Conservation (phyloP, 306 rosid species). For the Alnus glutinosa region DNA sequence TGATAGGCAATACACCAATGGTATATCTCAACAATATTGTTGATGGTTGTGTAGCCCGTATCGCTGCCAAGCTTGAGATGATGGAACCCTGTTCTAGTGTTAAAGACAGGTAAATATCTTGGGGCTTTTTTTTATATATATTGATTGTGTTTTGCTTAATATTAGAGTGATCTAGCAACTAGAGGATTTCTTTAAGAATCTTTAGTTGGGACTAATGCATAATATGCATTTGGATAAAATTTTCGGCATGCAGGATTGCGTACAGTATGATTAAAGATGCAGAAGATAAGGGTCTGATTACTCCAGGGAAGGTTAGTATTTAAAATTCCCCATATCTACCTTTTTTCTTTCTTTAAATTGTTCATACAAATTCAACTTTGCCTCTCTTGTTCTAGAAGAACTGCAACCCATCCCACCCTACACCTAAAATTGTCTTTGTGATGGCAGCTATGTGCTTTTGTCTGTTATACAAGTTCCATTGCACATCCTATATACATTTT, state of each 20-base stretch:
- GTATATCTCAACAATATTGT: slow-evolving; percentile 69
- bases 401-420: neutral
- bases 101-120: slow-evolving; percentile 56
- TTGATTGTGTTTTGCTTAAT: neutral
- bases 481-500: neutral
- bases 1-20: slow-evolving; percentile 77
- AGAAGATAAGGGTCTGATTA: slow-evolving; percentile 73
- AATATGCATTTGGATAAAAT: neutral
- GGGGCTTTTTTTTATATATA: neutral
- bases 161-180: slow-evolving; percentile 11
- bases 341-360: neutral
- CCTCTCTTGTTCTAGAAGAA: neutral
- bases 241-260: slow-evolving; percentile 55
- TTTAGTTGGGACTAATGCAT: neutral
- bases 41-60: slow-evolving; percentile 69
- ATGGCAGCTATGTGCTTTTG: neutral
- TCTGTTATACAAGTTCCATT: neutral
- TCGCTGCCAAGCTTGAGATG: slow-evolving; percentile 78
- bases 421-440: neutral
- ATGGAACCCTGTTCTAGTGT: slow-evolving; percentile 83
- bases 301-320: slow-evolving; percentile 75
- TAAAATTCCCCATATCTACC: neutral
- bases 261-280: slow-evolving; percentile 89
- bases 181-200: slow-evolving; percentile 8
- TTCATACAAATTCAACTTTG: neutral